Evolutionary conservation across 352 stramenopile species (phyloP), one percentile per base, ranked within the genome.

Genomic region (Globisporangium apiculatum): DNA sequence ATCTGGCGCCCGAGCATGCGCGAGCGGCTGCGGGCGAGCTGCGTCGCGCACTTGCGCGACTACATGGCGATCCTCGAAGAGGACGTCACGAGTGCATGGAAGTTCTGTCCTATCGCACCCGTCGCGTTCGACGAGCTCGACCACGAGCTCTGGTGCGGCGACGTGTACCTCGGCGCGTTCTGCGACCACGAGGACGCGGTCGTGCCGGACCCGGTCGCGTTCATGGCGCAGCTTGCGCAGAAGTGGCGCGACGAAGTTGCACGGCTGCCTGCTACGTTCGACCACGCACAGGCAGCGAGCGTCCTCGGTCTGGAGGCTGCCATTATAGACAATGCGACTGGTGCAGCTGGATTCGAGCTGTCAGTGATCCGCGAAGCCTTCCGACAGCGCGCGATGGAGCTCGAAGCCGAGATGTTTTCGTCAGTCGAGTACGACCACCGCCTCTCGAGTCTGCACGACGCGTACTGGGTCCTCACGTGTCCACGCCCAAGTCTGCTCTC

Each of bases 1-100:
- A 94, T 98, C 65, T 99, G 96, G 96, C 97, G 75, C 60, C 60
- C 72, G n/a, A 73, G 89, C 0, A 98, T 98, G 95, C 78, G 91
- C 9, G 77, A 80, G 17, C 81, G 97, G 56, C 64, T 98, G 2
- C 84, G 95, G 35, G 73, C 88, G 10, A 83, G 89, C 71, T 93
- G 97, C 41, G 52, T 86, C 0, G 78, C 91, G 11, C 95, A 99
- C 72, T 64, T 98, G n/a, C 76, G 89, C 48, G 93, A 98, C 65
- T 98, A 97, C 73, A 69, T 91, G 11, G 79, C 86, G 41, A 73
- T 79, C 48, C 66, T 98, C 43, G 76, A 85, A 67, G 86, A 98
- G 68, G 91, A 98, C 60, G 81, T 85, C 10, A 82, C 75, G 6
- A 81, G 75, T 37, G 67, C 88, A 47, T 99, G 96, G 79, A 79